Evolutionary conservation across 2,329 filamentous ascomycete genomes (phyloP), one percentile per base, ranked within the genome.

Genomic region (Colletotrichum spinosum): DNA sequence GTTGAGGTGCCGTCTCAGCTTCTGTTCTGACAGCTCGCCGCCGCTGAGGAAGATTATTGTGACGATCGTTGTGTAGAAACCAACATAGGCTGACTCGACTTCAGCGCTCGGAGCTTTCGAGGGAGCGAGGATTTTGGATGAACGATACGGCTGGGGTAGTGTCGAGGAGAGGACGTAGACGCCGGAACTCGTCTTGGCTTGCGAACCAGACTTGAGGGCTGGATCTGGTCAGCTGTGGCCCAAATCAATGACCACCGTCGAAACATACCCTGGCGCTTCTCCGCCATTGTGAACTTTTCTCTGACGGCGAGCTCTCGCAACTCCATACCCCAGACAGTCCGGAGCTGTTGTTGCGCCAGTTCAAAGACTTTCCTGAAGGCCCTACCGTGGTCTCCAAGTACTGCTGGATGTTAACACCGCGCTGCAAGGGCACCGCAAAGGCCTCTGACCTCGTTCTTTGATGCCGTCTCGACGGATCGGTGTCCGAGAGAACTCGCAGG

Each of bases 281-380:
- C 92, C 65, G 88, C 89, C 39, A 97, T 79, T 0, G 93, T 93
- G 53, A 92, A 85, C 77, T 94, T 97, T 73, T 97, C 95, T 72
- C 86, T 87, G 1, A 86, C 83, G 0, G 96, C 94, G 54, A 98
- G 83, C 78, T 97, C 94, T 4, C 88, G 84, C 84, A 99, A 86
- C 75, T 94, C 86, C 94, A 98, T 97, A n/a, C 96, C 96, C 78
- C 97, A 98, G 1, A 90, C 85, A 2, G 80, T 80, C 52, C 84
- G 82, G 42, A 99, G 81, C 69, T 92, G 86, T 39, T 81, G 78
- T 76, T 99, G 95, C 46, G 95, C 93, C 45, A 86, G 82, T 0
- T 87, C 86, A 72, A 97, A 97, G 4, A 97, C 88, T 11, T 80
- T 76, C 74, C 89, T 94, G 76, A 97, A 98, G 41, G 88, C 82